These are phyloP conservation scores for Apophysomyces ossiformis DNA, from an alignment of 371 early-diverging fungal genomes.

Conservation along the genomic window DNA sequence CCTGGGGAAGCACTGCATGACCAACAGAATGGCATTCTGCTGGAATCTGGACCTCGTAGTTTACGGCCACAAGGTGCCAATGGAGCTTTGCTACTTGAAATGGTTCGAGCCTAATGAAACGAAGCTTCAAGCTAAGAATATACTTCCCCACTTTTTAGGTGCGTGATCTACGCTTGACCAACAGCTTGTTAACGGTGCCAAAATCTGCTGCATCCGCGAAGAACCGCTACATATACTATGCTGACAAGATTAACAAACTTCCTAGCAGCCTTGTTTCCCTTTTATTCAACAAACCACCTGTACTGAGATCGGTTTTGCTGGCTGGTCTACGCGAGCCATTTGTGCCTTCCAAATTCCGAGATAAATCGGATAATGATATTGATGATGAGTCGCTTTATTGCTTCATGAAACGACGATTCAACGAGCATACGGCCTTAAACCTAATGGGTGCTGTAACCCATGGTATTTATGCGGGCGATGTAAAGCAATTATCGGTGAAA, in stretches of 20 bases:
- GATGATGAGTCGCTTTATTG: slow-evolving; percentile 55
- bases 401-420: slow-evolving; percentile 82
- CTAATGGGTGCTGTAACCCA: slow-evolving; percentile 88
- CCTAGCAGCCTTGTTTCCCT: slow-evolving; percentile 55
- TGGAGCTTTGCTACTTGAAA: slow-evolving; percentile 76
- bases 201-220: slow-evolving; percentile 75
- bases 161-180: slow-evolving; percentile 62
- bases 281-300: slow-evolving; percentile 53
- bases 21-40: slow-evolving; percentile 53
- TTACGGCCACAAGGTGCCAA: slow-evolving; percentile 78
- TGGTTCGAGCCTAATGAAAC: slow-evolving; percentile 55
- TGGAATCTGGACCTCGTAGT: slow-evolving; percentile 90
- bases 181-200: slow-evolving; percentile 62
- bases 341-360: slow-evolving; percentile 11
- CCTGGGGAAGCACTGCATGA: background rate
- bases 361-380: slow-evolving; percentile 66
- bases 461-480: slow-evolving; percentile 94
- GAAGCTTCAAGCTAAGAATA: background rate
- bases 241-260: slow-evolving; percentile 68
- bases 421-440: slow-evolving; percentile 46
- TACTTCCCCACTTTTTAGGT: slow-evolving; percentile 42
- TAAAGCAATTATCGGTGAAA: slow-evolving; percentile 71
- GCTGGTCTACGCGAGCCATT: slow-evolving; percentile 56
- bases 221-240: slow-evolving; percentile 82
- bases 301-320: slow-evolving; percentile 51